Evolutionary conservation across 805 yeast genomes (phyloP), one percentile per base, ranked within the genome.

Genomic region (Starmerella vaccinii): DNA sequence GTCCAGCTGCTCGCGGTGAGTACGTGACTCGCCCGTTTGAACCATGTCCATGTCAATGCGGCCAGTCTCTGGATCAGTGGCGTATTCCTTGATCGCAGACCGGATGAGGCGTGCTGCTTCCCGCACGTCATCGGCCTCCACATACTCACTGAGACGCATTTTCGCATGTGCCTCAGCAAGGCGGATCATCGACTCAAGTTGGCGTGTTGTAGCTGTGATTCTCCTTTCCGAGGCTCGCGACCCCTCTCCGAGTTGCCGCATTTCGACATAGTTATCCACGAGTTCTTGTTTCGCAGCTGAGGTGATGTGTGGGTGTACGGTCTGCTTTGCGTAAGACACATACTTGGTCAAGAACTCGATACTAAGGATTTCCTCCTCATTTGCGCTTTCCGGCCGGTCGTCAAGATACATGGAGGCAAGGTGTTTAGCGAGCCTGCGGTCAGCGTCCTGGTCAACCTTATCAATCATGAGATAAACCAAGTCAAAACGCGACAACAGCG

Each of bases 171-270:
- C 98, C 68, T 92, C 98, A 0, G 95, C 68, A 47, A 92, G 73
- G 63, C 98, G 80, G 58, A 90, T 89, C 95, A 92, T 86, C 47
- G 94, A 82, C 68, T 92, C 98, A 51, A 92, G 73, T 66, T 92
- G 98, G 69, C 99, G 78, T 1, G 99, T 90, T 0, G 99, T 92
- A 4, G 99, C 99, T 0, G 99, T 92, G 58, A 92, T 84, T 60
- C 99, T 74, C 67, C 82, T 84, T 56, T 92, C 97, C 12, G 87
- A 73, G 1, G 88, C 71, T 52, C 95, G 73, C 5, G 83, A 76
- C 64, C 88, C 97, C 62, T 92, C 97, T 48, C 98, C 98, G 55
- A 87, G 70, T 63, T 82, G 84, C 59, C 99, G 76, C 95, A 92
- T 88, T 26, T 80, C 92, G 37, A 92, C 97, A 65, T 92, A 92